These are phyloP conservation scores for Suillus plorans DNA, from an alignment of 768 basidiomycete species.

Conservation along the genomic window DNA sequence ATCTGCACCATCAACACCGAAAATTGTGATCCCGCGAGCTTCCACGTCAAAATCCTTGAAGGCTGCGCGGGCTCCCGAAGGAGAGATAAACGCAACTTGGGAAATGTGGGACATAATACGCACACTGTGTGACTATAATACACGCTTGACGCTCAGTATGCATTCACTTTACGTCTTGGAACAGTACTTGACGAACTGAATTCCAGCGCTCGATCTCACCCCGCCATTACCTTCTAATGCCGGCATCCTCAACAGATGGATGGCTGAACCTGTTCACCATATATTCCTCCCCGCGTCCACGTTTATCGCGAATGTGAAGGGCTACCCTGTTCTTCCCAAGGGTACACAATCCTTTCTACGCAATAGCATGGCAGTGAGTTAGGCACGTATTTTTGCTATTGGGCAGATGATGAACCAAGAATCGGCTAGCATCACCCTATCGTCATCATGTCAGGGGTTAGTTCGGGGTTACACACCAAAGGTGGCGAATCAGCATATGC, in stretches of 20 bases:
- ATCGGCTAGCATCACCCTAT: slow-evolving; percentile 74
- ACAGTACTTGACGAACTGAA: slow-evolving; percentile 14
- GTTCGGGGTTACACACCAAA: slow-evolving; percentile 59
- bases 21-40: slow-evolving; percentile 13
- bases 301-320: slow-evolving; percentile 94
- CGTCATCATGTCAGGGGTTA: slow-evolving; percentile 75
- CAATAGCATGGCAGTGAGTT: slow-evolving; percentile 80
- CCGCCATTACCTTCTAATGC: slow-evolving; percentile 81
- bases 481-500: slow-evolving; percentile 88
- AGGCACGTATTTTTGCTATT: slow-evolving; percentile 12
- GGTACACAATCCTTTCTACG: slow-evolving; percentile 89
- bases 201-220: slow-evolving; percentile 84
- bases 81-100: slow-evolving; percentile 79
- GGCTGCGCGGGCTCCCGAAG: slow-evolving; percentile 43
- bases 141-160: slow-evolving; percentile 71
- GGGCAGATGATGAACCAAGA: slow-evolving; percentile 18
- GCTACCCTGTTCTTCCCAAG: slow-evolving; percentile 95
- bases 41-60: slow-evolving; percentile 26
- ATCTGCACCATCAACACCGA: slow-evolving; percentile 16
- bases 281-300: slow-evolving; percentile 87
- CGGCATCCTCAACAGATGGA: slow-evolving; percentile 82
- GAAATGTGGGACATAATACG: slow-evolving; percentile 98
- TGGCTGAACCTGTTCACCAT: slow-evolving; percentile 88
- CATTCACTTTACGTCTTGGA: slow-evolving; percentile 12
- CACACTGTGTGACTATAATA: slow-evolving; percentile 82